These are phyloP conservation scores for Bertia moriformis DNA, from an alignment of 2,329 filamentous ascomycete genomes.

Conservation along the genomic window DNA sequence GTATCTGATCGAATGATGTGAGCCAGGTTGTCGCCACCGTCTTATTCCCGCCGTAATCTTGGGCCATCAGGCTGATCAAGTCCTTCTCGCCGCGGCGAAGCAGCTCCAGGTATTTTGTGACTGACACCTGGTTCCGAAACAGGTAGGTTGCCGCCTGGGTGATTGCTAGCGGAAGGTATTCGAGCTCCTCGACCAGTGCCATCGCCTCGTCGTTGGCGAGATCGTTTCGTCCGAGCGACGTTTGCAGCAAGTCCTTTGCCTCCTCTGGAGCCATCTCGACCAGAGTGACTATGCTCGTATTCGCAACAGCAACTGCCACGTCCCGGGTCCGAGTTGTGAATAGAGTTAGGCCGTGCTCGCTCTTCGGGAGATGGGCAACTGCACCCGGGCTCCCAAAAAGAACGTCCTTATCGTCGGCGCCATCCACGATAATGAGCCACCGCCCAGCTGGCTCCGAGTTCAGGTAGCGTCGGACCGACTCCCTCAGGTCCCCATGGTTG, in stretches of 20 bases:
- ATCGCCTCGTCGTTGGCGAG: neutral
- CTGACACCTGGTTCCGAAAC: neutral
- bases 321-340: constrained; percentile 4
- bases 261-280: constrained; percentile 2
- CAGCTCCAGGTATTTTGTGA: constrained; percentile 2
- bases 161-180: constrained; percentile 6
- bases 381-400: no score
- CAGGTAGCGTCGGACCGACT: no score
- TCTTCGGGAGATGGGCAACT: no score
- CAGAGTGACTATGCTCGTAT: constrained; percentile 1
- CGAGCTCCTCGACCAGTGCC: constrained; percentile 3
- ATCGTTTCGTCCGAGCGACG: neutral
- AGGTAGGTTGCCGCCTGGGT: constrained; percentile 6
- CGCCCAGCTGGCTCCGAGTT: no score
- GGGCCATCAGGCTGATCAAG: no score
- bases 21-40: no score
- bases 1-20: no score
- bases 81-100: no score
- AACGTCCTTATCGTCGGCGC: no score
- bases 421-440: no score
- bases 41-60: no score
- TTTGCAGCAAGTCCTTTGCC: constrained; percentile 1
- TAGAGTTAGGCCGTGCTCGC: constrained; percentile 1
- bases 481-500: no score
- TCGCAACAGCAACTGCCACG: constrained; percentile 2